Evolutionary conservation across 2,329 filamentous ascomycete species (phyloP).

Genomic region (Truncatella angustata): DNA sequence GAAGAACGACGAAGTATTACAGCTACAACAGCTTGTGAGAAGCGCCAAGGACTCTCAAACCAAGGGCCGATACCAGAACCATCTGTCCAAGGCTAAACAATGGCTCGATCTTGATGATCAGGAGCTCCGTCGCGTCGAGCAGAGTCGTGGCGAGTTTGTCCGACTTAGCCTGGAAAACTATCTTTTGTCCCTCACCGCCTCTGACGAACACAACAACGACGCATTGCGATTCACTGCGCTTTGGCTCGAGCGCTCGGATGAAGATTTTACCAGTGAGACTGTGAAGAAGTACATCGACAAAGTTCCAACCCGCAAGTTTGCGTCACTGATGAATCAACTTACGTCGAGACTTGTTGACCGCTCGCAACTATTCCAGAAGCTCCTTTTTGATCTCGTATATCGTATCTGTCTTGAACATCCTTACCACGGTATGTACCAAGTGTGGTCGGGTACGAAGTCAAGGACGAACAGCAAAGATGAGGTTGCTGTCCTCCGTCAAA

Average conservation of each 20-base stretch:
- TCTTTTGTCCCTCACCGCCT: slow-evolving; percentile 77
- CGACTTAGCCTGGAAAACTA: slow-evolving; percentile 91
- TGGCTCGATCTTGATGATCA: slow-evolving; percentile 90
- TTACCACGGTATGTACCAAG: slow-evolving; percentile 95
- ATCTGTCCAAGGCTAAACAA: slow-evolving; percentile 71
- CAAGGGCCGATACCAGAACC: slow-evolving; percentile 55
- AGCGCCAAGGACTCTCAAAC: slow-evolving; percentile 50
- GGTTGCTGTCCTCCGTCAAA: slow-evolving; percentile 69
- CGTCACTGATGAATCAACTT: slow-evolving; percentile 89
- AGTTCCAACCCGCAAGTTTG: slow-evolving; percentile 91
- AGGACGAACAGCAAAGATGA: slow-evolving; percentile 71
- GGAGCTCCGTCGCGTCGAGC: slow-evolving; percentile 76
- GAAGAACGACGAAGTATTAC: slow-evolving; percentile 76
- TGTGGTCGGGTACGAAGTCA: slow-evolving; percentile 77
- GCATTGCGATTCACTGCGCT: slow-evolving; percentile 88
- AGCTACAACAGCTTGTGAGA: slow-evolving; percentile 62
- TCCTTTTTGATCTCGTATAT: slow-evolving; percentile 71
- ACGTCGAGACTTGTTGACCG: slow-evolving; percentile 84
- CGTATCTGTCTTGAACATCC: slow-evolving; percentile 91
- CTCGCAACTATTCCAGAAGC: slow-evolving; percentile 68
- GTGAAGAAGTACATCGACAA: slow-evolving; percentile 67
- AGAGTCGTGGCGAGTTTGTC: slow-evolving; percentile 79
- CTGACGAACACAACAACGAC: slow-evolving; percentile 85
- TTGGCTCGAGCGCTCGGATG: slow-evolving; percentile 87
- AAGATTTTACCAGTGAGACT: slow-evolving; percentile 71